Evolutionary conservation across 108 stramenopile genomes (phyloP).

Genomic region (Skeletonema costatum): DNA sequence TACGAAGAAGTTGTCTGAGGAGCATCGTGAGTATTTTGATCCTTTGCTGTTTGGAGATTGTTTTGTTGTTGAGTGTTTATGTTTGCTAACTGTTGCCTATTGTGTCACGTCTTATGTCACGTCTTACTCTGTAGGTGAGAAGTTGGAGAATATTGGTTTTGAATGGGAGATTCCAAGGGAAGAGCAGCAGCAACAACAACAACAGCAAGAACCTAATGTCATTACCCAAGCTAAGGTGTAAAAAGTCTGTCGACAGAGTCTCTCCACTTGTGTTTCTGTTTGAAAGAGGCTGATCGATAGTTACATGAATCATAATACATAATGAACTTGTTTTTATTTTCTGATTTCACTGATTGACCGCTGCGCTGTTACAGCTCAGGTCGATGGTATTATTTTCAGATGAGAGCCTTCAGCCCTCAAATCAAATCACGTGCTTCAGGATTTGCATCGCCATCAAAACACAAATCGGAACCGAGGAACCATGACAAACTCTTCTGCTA

Average conservation of each 20-base stretch:
- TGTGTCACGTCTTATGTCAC: not conserved
- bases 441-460: not conserved
- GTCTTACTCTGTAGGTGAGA: not conserved
- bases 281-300: not conserved
- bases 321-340: not conserved
- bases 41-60: not conserved
- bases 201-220: not conserved
- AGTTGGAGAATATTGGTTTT: not conserved
- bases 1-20: conserved; percentile 4
- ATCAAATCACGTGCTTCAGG: not conserved
- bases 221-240: not conserved
- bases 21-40: conserved; percentile 17
- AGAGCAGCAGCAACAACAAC: not conserved
- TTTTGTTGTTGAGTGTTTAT: not conserved
- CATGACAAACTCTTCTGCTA: not conserved
- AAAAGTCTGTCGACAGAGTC: not conserved
- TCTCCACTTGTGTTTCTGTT: not conserved
- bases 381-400: no score
- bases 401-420: no score
- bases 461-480: not conserved
- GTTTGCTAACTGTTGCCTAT: not conserved
- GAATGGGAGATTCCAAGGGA: not conserved
- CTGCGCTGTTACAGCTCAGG: no score
- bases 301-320: not conserved
- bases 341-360: not conserved